Conservation (phyloP, 805 yeast species). For the Teunomyces cretensis region DNA sequence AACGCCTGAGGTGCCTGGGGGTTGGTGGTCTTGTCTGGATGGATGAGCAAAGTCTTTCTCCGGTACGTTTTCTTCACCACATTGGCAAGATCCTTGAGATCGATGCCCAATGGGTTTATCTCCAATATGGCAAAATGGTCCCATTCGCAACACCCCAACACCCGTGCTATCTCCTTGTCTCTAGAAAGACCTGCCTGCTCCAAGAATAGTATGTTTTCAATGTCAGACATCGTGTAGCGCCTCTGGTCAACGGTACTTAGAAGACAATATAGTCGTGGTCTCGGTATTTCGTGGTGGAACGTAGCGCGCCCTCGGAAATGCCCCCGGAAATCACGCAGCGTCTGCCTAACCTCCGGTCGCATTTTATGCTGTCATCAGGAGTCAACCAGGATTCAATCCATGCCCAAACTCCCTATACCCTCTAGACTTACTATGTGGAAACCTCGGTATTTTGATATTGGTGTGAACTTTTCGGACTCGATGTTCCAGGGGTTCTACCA, state of each 20-base stretch:
- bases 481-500: constrained; percentile 85
- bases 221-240: not conserved
- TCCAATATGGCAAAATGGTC: constrained; percentile 60
- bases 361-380: too few species aligned
- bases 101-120: constrained; percentile 27
- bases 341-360: too few species aligned
- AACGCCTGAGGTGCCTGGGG: constrained; percentile 64
- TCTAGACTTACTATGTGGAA: constrained; percentile 23
- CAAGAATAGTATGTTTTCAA: not conserved
- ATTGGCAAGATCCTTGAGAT: constrained; percentile 35
- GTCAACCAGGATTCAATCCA: not conserved
- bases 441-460: constrained; percentile 46
- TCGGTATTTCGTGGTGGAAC: not conserved
- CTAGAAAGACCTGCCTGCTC: constrained; percentile 30
- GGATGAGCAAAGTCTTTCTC: constrained; percentile 60
- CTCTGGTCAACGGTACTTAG: too few species aligned
- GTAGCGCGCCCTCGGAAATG: not conserved
- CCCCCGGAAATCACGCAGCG: not conserved
- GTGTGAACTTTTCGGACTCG: constrained; percentile 80
- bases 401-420: not conserved
- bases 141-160: constrained; percentile 44
- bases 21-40: constrained; percentile 64
- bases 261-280: too few species aligned
- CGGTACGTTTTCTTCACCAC: constrained; percentile 51
- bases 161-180: constrained; percentile 57